Percentiles rank a stretch among this genome's conserved stretches.
These are phyloP conservation scores for Cyanidium caldarium DNA, from an alignment of 23 red algal genomes.

Conservation along the genomic window DNA sequence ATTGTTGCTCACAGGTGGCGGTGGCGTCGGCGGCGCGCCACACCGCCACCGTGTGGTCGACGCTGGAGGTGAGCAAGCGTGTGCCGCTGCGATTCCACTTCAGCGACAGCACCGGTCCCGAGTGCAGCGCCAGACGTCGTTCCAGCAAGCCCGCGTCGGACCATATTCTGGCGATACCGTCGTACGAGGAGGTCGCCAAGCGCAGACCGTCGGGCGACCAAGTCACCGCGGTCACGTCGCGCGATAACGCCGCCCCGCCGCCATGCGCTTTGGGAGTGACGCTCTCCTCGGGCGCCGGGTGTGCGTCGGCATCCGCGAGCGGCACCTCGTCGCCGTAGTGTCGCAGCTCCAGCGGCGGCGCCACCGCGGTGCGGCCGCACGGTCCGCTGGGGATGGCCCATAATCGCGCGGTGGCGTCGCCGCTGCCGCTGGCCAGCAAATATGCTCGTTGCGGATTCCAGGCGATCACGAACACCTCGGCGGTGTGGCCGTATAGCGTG, in stretches of 20 bases:
- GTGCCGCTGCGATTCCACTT: constrained; percentile 89
- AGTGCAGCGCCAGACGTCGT: constrained; percentile 34
- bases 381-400: constrained; percentile 55
- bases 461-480: constrained; percentile 76
- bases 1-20: constrained; percentile 44
- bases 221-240: constrained; percentile 48
- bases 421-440: constrained; percentile 63
- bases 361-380: not conserved
- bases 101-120: constrained; percentile 70
- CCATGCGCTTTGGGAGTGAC: not conserved
- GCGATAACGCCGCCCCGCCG: not conserved
- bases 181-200: constrained; percentile 57
- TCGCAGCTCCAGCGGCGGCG: not conserved
- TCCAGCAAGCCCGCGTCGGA: constrained; percentile 46
- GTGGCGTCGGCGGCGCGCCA: constrained; percentile 28
- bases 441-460: constrained; percentile 65
- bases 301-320: not conserved
- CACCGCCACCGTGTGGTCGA: constrained; percentile 62
- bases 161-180: constrained; percentile 73
- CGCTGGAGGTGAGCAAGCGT: constrained; percentile 48
- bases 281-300: not conserved
- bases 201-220: constrained; percentile 61
- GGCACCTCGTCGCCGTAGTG: not conserved
- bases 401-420: constrained; percentile 75
- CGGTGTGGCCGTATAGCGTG: constrained; percentile 45